Conservation (phyloP, 768 basidiomycete genomes). For the Steccherinum ochraceum region DNA sequence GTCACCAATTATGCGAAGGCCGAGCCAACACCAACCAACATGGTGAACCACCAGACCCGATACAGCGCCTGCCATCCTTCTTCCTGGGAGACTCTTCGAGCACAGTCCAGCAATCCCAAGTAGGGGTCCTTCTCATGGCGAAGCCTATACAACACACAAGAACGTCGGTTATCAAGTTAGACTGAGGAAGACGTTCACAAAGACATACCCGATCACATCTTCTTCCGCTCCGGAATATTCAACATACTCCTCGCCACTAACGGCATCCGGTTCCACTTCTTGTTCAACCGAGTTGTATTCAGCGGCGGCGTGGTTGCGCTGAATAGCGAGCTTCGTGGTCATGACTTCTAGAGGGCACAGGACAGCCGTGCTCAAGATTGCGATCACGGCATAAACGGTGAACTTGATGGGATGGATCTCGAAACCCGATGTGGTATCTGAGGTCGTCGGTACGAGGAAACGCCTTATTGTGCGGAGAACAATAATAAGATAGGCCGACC, state of each 20-base stretch:
- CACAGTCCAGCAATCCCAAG: slow-evolving; percentile 65
- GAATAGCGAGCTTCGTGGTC: slow-evolving; percentile 70
- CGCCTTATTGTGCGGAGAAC: slow-evolving; percentile 37
- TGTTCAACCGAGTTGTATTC: slow-evolving; percentile 72
- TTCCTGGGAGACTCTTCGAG: slow-evolving; percentile 69
- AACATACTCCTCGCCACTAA: slow-evolving; percentile 56
- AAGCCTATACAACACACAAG: slow-evolving; percentile 38
- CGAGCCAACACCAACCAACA: slow-evolving; percentile 54
- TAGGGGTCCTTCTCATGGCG: slow-evolving; percentile 79
- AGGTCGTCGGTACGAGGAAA: slow-evolving; percentile 46
- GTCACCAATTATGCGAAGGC: slow-evolving; percentile 27
- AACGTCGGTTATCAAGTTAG: not conserved
- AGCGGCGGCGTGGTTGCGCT: slow-evolving; percentile 73
- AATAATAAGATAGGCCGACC: slow-evolving; percentile 39
- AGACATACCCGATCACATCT: slow-evolving; percentile 75
- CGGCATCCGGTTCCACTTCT: slow-evolving; percentile 61
- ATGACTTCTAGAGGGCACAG: slow-evolving; percentile 80
- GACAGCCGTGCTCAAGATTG: slow-evolving; percentile 47
- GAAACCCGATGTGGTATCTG: slow-evolving; percentile 6
- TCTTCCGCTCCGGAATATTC: slow-evolving; percentile 70
- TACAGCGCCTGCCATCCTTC: slow-evolving; percentile 72
- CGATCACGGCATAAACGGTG: slow-evolving; percentile 49
- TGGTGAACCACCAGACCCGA: slow-evolving; percentile 82
- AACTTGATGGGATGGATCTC: slow-evolving; percentile 47
- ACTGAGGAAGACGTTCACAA: not conserved